Percentiles rank a stretch among this genome's conserved stretches.
These are phyloP conservation scores for Lithocarpus polystachyus DNA, from an alignment of 306 rosid species.

Conservation along the genomic window DNA sequence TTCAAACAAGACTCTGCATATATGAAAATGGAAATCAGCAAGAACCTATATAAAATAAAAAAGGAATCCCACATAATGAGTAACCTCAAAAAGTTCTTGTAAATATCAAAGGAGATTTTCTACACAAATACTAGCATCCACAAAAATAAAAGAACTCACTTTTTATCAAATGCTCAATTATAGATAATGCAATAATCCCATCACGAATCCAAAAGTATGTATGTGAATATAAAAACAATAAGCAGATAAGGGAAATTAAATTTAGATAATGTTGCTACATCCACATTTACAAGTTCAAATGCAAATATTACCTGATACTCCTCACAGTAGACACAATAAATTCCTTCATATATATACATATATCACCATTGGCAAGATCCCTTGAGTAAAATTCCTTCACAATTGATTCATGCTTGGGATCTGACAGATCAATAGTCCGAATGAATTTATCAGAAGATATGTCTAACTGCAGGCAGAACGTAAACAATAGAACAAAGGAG, in stretches of 20 bases:
- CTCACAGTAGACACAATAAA: conserved; percentile 87
- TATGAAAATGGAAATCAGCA: no score
- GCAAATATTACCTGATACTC: conserved; percentile 77
- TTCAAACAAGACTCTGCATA: no score
- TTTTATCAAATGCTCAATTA: background rate
- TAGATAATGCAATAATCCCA: background rate
- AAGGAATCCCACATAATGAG: background rate
- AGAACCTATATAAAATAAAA: background rate
- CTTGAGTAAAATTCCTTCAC: conserved; percentile 89
- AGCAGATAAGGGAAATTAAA: background rate
- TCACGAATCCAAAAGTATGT: background rate
- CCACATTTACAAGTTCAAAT: conserved; percentile 9
- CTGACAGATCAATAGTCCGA: conserved; percentile 53
- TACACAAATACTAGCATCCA: background rate
- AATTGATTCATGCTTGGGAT: conserved; percentile 77
- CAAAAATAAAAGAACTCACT: background rate
- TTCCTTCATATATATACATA: conserved; percentile 89
- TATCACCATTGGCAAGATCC: conserved; percentile 84
- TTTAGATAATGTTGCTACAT: background rate
- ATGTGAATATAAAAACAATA: background rate
- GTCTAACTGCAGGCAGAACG: conserved; percentile 53
- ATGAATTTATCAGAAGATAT: conserved; percentile 84
- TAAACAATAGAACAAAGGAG: no score
- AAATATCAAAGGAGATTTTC: background rate
- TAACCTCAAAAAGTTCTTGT: background rate